Evolutionary conservation across 1,284 basidiomycete genomes (phyloP), one percentile per base, ranked within the genome.

Genomic region (Trametes versicolor): DNA sequence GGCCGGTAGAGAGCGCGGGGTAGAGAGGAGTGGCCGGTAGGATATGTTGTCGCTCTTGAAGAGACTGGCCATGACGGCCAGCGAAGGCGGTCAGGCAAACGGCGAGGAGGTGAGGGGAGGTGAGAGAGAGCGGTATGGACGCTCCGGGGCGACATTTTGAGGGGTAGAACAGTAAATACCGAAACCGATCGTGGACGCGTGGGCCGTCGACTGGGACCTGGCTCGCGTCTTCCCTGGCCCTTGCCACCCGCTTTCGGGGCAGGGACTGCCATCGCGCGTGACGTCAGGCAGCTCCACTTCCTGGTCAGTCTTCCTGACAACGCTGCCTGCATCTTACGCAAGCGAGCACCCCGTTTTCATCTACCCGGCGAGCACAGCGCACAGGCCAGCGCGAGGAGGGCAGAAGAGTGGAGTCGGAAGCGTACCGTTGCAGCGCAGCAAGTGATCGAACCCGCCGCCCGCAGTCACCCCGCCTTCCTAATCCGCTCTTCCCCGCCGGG

Each of bases 11-110:
- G 65, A 70, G 57, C 68, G 65, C 34, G 65, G 68, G 25, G 58
- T 19, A 13, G 61, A 45, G 61, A 67, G 10, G 45, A 70, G 63
- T 29, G 65, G 68, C 21, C 64, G 48, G 63, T 69, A 69, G 25
- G 65, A 50, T 37, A 49, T 34, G 27, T 49, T 29, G 60, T 66
- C 63, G 39, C 53, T n/a, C 58, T 66, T 69, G 63, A 66, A 66
- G 63, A 69, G 54, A 29, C 56, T 56, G 63, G 60, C 65, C 68
- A 67, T 70, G 63, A 63, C 48, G 57, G 66, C 48, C 48, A 9
- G 29, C 48, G 25, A 17, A 4, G 10, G 25, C 25, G 8, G 37
- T 49, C 12, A 23, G 51, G 48, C 15, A 27, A 25, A 12, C 17
- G 47, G 12, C 2, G 53, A 32, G 50, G 62, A 15, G 36, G 41